Evolutionary conservation across 306 rosid species (phyloP), one percentile per base, ranked within the genome.

Genomic region (Vigna radiata): DNA sequence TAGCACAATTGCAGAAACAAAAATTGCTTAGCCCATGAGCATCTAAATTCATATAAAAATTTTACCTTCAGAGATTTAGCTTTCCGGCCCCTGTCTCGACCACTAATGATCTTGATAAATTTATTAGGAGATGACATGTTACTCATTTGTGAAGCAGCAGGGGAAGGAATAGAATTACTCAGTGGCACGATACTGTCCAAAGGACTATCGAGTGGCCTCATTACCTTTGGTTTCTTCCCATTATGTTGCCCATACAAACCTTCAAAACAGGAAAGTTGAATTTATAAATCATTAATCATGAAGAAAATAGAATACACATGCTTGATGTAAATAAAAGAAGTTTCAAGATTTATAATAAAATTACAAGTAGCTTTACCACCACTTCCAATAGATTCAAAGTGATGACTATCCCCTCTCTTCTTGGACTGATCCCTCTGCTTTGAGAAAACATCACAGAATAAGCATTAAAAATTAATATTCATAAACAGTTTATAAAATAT

Each of bases 101-200:
- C 92, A 73, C 89, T 89, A 44, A 90, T 87, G 85, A 89, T 83
- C 81, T 85, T 92, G 44, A 90, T 86, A 78, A 91, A 80, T 81
- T 90, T 92, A 86, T 80, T 87, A 19, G 87, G 73, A 83, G 85
- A 89, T 48, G 93, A 77, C 91, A 90, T 87, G 80, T 90, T 88
- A 88, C 91, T 88, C 85, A 88, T 89, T 86, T 88, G 97, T 52
- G 96, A 86, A 16, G 94, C 90, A 69, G 84, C 97, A 6, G 96
- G 96, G 47, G 97, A 92, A 79, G 97, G 91, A 78, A 90, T 60
- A 73, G 96, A 90, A 70, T 94, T 92, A 63, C 83, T 47, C 81
- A 83, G 82, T 10, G 88, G 84, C 81, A 74, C 77, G 43, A 84
- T 79, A 59, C 83, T 82, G 81, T 90, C 97, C 75, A 83, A 87